A percentile compares a stretch with the other conserved stretches of the same genome.
phyloP scores from a whole-genome alignment of 495 filamentous ascomycete genomes.

The Tuber brumale region DNA sequence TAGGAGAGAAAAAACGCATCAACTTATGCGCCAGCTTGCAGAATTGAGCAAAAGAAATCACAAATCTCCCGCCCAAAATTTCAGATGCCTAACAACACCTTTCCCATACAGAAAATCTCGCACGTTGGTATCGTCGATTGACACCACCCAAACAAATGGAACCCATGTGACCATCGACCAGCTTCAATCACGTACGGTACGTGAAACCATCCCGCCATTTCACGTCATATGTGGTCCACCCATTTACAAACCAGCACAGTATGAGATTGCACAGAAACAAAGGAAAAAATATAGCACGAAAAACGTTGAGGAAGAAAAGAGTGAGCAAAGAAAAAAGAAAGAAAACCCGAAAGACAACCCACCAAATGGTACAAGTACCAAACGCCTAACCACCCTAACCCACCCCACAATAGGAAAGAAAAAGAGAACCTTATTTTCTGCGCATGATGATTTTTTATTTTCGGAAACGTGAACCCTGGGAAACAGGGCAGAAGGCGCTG shows the following conservation, averaged over 20 bases:
- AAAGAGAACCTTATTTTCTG: constrained; percentile 2
- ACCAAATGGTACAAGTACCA: constrained; percentile 38
- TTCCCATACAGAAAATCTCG: constrained; percentile 18
- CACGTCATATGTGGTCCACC: constrained; percentile 3
- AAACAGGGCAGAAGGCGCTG: neutral
- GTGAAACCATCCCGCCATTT: constrained; percentile 2
- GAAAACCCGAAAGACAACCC: constrained; percentile 4
- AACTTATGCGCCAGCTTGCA: constrained; percentile 23
- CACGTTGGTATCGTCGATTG: constrained; percentile 24
- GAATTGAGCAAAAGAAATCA: constrained; percentile 25
- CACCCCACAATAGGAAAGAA: constrained; percentile 3
- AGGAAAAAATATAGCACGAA: constrained; percentile 10
- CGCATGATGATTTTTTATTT: neutral
- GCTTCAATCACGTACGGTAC: neutral
- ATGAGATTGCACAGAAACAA: neutral
- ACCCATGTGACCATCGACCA: constrained; percentile 5
- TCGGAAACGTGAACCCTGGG: neutral
- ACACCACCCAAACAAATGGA: constrained; percentile 30
- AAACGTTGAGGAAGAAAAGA: constrained; percentile 10
- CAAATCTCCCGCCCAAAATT: constrained; percentile 37
- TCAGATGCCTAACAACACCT: constrained; percentile 19
- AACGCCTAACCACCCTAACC: constrained; percentile 26
- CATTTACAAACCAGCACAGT: neutral
- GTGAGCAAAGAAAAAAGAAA: constrained; percentile 10
- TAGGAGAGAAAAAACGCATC: constrained; percentile 17